These are phyloP conservation scores for Coemansia sp. DNA, from an alignment of 192 early-diverging fungal species.

Conservation along the genomic window DNA sequence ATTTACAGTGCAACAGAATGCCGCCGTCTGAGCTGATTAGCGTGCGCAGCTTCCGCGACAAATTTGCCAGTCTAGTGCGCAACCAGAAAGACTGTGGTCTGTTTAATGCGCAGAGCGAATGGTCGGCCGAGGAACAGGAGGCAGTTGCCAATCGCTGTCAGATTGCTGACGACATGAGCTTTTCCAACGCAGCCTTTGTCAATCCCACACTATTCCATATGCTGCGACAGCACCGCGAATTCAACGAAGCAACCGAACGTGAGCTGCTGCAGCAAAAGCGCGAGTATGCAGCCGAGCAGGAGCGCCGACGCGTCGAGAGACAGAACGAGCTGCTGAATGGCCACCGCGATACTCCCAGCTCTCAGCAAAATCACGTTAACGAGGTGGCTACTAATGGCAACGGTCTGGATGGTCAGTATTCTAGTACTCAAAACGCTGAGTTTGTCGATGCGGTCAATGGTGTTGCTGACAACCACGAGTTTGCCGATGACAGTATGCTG, in stretches of 20 bases:
- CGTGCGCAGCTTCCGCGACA: slow-evolving; percentile 54
- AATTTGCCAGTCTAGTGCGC: slow-evolving; percentile 42
- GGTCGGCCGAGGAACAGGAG: slow-evolving; percentile 29
- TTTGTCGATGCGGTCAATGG: not conserved
- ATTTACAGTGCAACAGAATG: slow-evolving; percentile 16
- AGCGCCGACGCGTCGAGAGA: slow-evolving; percentile 24
- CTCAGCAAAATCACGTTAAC: not conserved
- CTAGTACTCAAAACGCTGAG: not conserved
- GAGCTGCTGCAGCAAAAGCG: slow-evolving; percentile 49
- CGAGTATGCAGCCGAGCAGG: slow-evolving; percentile 34
- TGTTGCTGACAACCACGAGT: not conserved
- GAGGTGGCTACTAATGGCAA: not conserved
- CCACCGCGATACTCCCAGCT: not conserved
- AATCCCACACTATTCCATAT: slow-evolving; percentile 56
- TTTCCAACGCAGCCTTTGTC: slow-evolving; percentile 54
- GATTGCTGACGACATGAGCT: slow-evolving; percentile 52
- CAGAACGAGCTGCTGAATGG: slow-evolving; percentile 10
- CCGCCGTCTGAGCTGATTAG: slow-evolving; percentile 50
- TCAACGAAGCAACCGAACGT: slow-evolving; percentile 55
- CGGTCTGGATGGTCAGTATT: not conserved
- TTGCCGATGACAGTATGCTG: slow-evolving; percentile 25
- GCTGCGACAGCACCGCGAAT: slow-evolving; percentile 56
- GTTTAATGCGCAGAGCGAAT: slow-evolving; percentile 38
- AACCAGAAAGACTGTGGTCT: slow-evolving; percentile 42
- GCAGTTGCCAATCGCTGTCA: slow-evolving; percentile 42